These are phyloP conservation scores for Blastocystis sp. DNA, from an alignment of 352 stramenopile genomes.

Conservation along the genomic window DNA sequence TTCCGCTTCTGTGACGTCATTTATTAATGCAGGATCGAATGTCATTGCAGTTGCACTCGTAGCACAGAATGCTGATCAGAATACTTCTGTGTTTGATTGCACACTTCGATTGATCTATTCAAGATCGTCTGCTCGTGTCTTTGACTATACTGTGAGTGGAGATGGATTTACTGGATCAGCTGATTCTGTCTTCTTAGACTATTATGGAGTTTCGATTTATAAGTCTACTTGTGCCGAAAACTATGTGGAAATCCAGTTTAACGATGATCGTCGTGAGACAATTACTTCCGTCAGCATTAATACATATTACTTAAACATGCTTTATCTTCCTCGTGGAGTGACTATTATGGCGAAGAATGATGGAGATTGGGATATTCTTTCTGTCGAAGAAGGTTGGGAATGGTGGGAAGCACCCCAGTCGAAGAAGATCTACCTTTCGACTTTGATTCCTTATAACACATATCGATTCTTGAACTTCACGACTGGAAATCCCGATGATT, in stretches of 20 bases:
- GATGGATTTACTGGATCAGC: not conserved
- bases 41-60: not conserved
- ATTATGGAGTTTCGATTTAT: not conserved
- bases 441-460: not conserved
- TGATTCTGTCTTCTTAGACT: not conserved
- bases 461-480: not conserved
- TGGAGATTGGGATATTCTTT: not conserved
- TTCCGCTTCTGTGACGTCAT: not conserved
- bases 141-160: not conserved
- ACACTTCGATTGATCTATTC: not conserved
- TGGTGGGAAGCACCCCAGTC: not conserved
- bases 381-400: not conserved
- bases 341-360: not conserved
- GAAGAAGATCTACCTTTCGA: not conserved
- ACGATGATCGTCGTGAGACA: not conserved
- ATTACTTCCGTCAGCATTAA: not conserved
- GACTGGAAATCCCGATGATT: not conserved
- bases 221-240: not conserved
- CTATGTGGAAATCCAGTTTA: not conserved
- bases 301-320: not conserved
- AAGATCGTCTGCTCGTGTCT: not conserved
- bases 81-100: not conserved
- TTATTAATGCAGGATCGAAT: not conserved
- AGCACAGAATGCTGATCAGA: not conserved
- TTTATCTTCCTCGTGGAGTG: not conserved